Base-by-base conservation (phyloP, 768 basidiomycete genomes). In the Lactifluus rugatus region DNA sequence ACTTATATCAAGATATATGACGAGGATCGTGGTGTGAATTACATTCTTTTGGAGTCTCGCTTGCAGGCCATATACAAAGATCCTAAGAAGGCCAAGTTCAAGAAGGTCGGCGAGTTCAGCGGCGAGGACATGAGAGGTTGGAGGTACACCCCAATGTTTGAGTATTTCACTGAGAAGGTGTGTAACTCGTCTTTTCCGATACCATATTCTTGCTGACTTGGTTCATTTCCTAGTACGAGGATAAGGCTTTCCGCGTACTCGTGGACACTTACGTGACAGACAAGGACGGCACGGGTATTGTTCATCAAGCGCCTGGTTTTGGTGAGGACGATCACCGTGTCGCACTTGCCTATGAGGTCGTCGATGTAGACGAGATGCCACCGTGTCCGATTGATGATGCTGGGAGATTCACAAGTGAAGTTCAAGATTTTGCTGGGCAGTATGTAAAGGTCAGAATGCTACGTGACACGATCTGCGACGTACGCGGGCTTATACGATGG, bases 271-370 rank as follows among this genome's bases (percentile, higher is more conserved):
- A 99, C 69, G 95, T 99, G 48, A 95, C 92, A 3, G 88, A 86
- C 65, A 80, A 83, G 16, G 89, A 93, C 59, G 96, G 96, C 68
- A 99, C 96, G 28, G 96, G 96, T 66, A 94, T 98, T 66, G 96
- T 99, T 31, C 96, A 99, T 70, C 96, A 99, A 74, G 93, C 96
- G 2, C 96, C 96, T 2, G 94, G 88, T 0, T 98, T 96, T 67
- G 96, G 96, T 75, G 95, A 98, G 70, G 96, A 99, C 66, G 96
- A 99, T 79, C 91, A 97, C 71, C 89, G 96, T 53, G 82, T 99
- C 66, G 87, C 89, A 26, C 78, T 95, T 60, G 82, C 83, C 3
- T 80, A 95, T 66, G 89, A 87, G 19, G 81, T 97, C 52, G 70
- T 98, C n/a, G 77, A 77, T 25, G 76, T 81, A 0, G 94, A 95